Conservation (phyloP, 164 flowering plant genomes). For the Santalum album region DNA sequence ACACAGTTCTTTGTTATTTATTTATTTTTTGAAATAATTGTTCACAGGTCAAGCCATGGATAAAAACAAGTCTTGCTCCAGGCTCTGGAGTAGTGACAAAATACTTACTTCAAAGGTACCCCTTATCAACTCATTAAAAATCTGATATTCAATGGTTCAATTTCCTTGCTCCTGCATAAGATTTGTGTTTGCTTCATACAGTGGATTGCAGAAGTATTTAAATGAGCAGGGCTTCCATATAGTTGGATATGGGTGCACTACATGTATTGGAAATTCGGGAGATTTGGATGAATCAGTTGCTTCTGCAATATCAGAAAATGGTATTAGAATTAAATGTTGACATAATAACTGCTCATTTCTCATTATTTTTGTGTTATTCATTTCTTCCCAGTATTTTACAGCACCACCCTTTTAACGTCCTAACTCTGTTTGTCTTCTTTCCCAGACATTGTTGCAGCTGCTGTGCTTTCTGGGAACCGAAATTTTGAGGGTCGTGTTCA, state of each 20-base stretch:
- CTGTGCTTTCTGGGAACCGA: constrained; percentile 88
- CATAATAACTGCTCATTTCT: background rate
- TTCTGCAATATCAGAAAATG: constrained; percentile 78
- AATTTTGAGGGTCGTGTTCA: constrained; percentile 96
- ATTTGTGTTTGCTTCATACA: constrained; percentile 28
- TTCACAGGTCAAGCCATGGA: constrained; percentile 80
- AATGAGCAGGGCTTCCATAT: constrained; percentile 77
- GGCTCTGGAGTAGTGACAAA: constrained; percentile 95
- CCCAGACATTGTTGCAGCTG: constrained; percentile 84
- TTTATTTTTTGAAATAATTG: background rate
- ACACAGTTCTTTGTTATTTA: no score
- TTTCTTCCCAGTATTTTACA: background rate
- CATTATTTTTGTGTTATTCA: no score
- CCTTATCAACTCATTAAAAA: no score
- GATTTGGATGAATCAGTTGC: constrained; percentile 80
- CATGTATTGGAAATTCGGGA: constrained; percentile 91
- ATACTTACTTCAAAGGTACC: constrained; percentile 71
- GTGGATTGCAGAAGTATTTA: constrained; percentile 76
- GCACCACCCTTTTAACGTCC: no score
- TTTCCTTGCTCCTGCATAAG: no score
- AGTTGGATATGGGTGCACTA: constrained; percentile 97
- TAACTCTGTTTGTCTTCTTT: constrained; percentile 2
- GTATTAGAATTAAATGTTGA: constrained; percentile 20
- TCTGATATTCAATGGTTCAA: no score
- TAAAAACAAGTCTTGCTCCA: constrained; percentile 92